phyloP scores from a whole-genome alignment of 1,284 basidiomycete genomes.

The Cryptococcus deneoformans region DNA sequence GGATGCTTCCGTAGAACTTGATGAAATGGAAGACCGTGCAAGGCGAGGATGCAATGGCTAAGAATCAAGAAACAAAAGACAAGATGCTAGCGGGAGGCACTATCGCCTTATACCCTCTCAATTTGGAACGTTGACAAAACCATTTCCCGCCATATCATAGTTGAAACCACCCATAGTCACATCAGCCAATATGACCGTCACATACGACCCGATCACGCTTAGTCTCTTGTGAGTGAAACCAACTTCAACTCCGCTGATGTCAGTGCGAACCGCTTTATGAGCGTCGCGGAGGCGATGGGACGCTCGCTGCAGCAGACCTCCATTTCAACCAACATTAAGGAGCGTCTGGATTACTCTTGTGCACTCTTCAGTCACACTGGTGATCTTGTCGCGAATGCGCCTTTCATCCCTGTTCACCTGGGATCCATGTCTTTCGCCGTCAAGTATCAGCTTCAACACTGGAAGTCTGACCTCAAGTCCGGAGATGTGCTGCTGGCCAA shows the following conservation, averaged over 20 bases:
- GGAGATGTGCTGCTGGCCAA: conserved; percentile 54
- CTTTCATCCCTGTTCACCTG: conserved; percentile 23
- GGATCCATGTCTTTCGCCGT: conserved; percentile 40
- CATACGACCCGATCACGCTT: no score
- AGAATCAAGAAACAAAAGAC: no score
- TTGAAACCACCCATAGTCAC: no score
- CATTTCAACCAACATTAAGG: conserved; percentile 47
- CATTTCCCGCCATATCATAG: no score
- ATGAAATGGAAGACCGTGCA: no score
- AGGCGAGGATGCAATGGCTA: no score
- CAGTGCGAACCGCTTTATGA: conserved; percentile 49
- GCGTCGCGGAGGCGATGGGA: conserved; percentile 54
- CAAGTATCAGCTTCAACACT: conserved; percentile 30
- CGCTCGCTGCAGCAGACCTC: conserved; percentile 53
- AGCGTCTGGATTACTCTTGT: conserved; percentile 47
- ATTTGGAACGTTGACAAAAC: no score
- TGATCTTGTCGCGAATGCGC: conserved; percentile 51
- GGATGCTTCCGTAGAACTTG: no score
- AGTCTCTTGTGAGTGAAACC: no score
- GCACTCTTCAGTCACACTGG: conserved; percentile 51
- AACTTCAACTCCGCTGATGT: conserved; percentile 9
- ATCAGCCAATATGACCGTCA: no score
- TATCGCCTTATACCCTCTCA: no score
- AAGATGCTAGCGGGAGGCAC: no score
- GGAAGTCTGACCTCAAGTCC: conserved; percentile 25